Conservation (phyloP, 805 yeast genomes). For the Torulaspora gathmanii region DNA sequence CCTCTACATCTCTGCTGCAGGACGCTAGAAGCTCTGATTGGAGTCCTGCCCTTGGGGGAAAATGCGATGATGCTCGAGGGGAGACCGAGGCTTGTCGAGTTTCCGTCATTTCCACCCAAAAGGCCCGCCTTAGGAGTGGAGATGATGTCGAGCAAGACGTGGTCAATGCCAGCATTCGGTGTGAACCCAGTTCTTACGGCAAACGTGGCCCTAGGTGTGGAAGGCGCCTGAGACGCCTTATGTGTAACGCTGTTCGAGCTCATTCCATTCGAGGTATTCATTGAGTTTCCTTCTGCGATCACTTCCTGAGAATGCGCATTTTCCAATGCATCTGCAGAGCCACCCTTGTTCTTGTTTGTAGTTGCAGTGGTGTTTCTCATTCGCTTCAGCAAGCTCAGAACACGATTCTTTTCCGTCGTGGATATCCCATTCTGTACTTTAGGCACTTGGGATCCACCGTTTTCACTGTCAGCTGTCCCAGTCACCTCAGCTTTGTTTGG, state of each 20-base stretch:
- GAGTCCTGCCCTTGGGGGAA: constrained; percentile 17
- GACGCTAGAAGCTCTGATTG: neutral
- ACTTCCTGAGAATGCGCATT: neutral
- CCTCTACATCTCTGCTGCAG: constrained; percentile 4
- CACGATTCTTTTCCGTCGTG: constrained; percentile 26
- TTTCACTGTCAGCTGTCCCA: neutral
- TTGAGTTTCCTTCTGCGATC: neutral
- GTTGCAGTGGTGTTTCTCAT: constrained; percentile 23
- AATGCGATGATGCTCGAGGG: constrained; percentile 10
- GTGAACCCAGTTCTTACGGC: constrained; percentile 27
- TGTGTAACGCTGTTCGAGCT: constrained; percentile 12
- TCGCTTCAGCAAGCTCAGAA: constrained; percentile 28
- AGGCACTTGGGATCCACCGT: neutral
- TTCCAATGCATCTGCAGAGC: neutral
- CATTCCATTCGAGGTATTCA: constrained; percentile 4
- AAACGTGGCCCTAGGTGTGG: constrained; percentile 27
- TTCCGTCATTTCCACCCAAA: constrained; percentile 9
- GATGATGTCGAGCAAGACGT: constrained; percentile 20
- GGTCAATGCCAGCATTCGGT: constrained; percentile 26
- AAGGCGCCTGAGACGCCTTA: constrained; percentile 21
- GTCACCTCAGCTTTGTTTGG: constrained; percentile 1
- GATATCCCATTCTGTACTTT: constrained; percentile 2
- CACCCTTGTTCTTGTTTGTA: neutral
- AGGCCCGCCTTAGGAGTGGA: constrained; percentile 14
- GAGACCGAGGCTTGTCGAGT: constrained; percentile 3